phyloP scores from a whole-genome alignment of 768 basidiomycete genomes.

The Aureoboletus auriporus region DNA sequence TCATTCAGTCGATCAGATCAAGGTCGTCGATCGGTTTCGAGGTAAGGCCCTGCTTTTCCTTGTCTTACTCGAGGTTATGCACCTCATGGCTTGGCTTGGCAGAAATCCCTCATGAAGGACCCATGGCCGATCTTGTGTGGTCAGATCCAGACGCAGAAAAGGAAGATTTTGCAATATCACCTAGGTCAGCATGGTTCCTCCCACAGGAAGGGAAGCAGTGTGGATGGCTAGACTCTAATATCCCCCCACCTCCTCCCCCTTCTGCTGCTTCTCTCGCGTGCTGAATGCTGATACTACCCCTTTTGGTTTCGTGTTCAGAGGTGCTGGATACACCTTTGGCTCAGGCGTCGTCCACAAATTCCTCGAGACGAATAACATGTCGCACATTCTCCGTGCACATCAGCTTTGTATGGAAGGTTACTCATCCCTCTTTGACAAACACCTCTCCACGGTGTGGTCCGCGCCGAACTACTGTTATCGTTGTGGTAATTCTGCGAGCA shows the following conservation, averaged over 20 bases:
- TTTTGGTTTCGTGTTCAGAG: constrained; percentile 45
- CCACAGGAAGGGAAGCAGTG: constrained; percentile 3
- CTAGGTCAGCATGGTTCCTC: constrained; percentile 56
- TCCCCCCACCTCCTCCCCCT: constrained; percentile 8
- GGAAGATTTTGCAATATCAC: constrained; percentile 98
- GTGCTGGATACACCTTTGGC: constrained; percentile 98
- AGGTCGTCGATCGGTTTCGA: constrained; percentile 97
- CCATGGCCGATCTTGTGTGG: constrained; percentile 99
- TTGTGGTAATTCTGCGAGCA: constrained; percentile 95
- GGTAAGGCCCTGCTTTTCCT: constrained; percentile 44
- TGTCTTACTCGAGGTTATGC: constrained; percentile 12
- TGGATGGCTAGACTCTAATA: not conserved
- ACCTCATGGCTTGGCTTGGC: constrained; percentile 19
- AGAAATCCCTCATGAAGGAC: constrained; percentile 99
- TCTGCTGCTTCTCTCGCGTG: constrained; percentile 10
- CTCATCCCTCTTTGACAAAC: constrained; percentile 93
- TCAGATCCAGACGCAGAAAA: constrained; percentile 99
- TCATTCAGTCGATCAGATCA: constrained; percentile 99
- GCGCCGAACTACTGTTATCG: constrained; percentile 99
- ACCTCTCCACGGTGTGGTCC: constrained; percentile 96
- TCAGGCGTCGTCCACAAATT: constrained; percentile 98
- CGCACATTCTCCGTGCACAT: constrained; percentile 95
- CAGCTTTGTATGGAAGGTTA: constrained; percentile 99
- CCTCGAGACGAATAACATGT: constrained; percentile 92
- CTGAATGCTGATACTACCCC: constrained; percentile 4